A percentile compares a stretch with the other conserved stretches of the same genome.
phyloP scores from a whole-genome alignment of 1,284 basidiomycete species.

The Marasmius fiardii region DNA sequence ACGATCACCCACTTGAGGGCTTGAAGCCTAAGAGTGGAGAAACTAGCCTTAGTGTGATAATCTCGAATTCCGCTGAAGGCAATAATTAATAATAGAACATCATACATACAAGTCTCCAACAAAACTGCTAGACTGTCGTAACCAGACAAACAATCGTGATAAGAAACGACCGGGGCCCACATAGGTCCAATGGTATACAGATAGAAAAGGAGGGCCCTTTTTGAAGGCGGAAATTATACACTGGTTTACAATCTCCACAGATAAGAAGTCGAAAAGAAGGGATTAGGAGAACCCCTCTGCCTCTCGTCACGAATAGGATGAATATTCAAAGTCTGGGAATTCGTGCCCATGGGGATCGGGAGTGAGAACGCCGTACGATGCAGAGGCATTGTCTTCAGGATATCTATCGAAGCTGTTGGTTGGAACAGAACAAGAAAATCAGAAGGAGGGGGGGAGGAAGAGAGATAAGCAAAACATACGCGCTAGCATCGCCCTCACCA shows the following conservation, averaged over 20 bases:
- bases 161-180: background rate
- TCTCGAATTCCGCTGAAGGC: too few species aligned
- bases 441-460: background rate
- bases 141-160: background rate
- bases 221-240: too few species aligned
- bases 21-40: too few species aligned
- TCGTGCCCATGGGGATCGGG: slow-evolving; percentile 52
- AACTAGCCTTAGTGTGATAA: too few species aligned
- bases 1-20: background rate
- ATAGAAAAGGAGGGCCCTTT: background rate
- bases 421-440: slow-evolving; percentile 7
- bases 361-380: slow-evolving; percentile 53
- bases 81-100: too few species aligned
- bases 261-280: background rate
- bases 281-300: background rate
- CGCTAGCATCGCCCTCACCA: slow-evolving; percentile 87
- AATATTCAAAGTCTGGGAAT: slow-evolving; percentile 73
- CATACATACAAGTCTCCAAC: too few species aligned
- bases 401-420: slow-evolving; percentile 70
- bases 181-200: background rate
- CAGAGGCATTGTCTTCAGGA: slow-evolving; percentile 63
- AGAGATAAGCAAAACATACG: slow-evolving; percentile 72
- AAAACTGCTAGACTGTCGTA: too few species aligned
- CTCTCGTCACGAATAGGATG: slow-evolving; percentile 18
- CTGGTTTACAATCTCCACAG: background rate